Evolutionary conservation across 352 stramenopile species (phyloP).

Genomic region (Pythium plurisporium): DNA sequence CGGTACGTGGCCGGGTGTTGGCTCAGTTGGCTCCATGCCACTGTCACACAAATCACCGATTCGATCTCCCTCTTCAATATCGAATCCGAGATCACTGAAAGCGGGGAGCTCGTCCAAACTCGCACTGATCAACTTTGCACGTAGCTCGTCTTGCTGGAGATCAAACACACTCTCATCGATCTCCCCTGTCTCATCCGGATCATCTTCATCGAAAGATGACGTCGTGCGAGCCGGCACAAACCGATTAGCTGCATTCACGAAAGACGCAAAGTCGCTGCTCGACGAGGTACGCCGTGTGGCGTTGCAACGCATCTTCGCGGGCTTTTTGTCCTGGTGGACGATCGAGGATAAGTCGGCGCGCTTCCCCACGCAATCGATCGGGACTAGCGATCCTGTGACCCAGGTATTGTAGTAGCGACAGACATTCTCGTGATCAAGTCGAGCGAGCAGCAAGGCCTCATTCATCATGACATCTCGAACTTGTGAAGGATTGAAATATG

Average conservation of each 20-base stretch:
- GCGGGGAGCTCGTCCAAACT: constrained; percentile 22
- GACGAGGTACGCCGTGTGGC: constrained; percentile 15
- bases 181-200: constrained; percentile 21
- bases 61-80: constrained; percentile 30
- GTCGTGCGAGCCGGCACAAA: constrained; percentile 12
- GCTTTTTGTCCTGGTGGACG: not conserved
- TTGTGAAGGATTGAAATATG: constrained; percentile 67
- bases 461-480: constrained; percentile 91
- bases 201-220: constrained; percentile 14
- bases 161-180: not conserved
- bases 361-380: constrained; percentile 40
- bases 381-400: constrained; percentile 65
- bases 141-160: not conserved
- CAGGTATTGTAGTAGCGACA: constrained; percentile 90
- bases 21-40: not conserved
- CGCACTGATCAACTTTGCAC: constrained; percentile 11
- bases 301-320: not conserved
- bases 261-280: constrained; percentile 21
- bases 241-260: constrained; percentile 1
- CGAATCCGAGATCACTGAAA: constrained; percentile 57
- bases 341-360: constrained; percentile 8
- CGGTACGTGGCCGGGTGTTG: constrained; percentile 7
- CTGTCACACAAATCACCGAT: not conserved
- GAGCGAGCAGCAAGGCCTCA: constrained; percentile 89
- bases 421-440: constrained; percentile 93